These are phyloP conservation scores for Metschnikowia cerradonensis DNA, from an alignment of 805 yeast species.

Conservation along the genomic window DNA sequence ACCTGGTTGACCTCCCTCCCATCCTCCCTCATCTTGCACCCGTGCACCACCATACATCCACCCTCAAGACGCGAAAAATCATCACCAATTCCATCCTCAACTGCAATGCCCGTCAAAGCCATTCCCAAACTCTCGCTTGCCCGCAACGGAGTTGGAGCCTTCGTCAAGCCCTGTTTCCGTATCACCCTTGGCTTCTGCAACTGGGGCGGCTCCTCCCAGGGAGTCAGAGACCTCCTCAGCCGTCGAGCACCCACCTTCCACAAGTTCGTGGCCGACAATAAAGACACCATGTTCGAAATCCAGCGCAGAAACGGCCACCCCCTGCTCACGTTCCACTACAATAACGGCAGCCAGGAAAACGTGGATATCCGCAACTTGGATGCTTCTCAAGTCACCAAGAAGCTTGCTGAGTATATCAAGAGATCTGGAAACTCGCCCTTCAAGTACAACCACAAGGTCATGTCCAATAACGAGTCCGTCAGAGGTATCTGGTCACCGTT, in stretches of 20 bases:
- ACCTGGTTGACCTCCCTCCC: too few species aligned
- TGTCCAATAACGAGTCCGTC: conserved; percentile 74
- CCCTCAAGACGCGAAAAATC: background rate
- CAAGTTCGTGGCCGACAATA: conserved; percentile 56
- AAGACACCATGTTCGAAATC: conserved; percentile 69
- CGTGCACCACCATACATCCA: background rate
- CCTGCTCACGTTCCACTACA: conserved; percentile 40
- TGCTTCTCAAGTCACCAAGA: conserved; percentile 56
- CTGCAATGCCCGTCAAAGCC: conserved; percentile 54
- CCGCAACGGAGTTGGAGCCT: conserved; percentile 75
- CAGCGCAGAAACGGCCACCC: conserved; percentile 81
- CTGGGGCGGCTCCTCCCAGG: conserved; percentile 93
- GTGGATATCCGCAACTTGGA: conserved; percentile 77
- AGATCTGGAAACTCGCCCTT: conserved; percentile 64
- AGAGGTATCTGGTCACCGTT: conserved; percentile 98
- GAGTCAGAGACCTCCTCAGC: conserved; percentile 48
- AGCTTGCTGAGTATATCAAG: conserved; percentile 59
- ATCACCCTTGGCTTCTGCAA: conserved; percentile 81
- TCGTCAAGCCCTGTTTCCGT: conserved; percentile 68
- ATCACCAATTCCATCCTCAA: background rate
- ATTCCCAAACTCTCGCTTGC: conserved; percentile 55
- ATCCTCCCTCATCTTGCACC: background rate
- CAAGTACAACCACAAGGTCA: conserved; percentile 69
- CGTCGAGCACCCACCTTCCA: conserved; percentile 45
- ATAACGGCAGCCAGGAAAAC: conserved; percentile 30